Evolutionary conservation across 305 asterid species (phyloP).

Genomic region (Solanum aculeatissimum): DNA sequence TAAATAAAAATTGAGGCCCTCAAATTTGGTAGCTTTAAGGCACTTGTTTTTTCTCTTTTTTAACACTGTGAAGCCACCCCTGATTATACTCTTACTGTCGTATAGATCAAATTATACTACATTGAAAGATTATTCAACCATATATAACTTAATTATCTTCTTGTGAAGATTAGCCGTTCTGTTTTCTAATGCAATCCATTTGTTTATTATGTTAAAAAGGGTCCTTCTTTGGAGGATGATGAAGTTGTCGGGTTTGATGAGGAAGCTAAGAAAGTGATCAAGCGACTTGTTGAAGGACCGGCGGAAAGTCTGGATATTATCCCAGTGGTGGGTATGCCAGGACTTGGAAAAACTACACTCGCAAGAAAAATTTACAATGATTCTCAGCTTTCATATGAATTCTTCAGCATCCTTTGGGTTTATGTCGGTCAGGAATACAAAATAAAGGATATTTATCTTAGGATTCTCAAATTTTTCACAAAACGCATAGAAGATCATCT

Average conservation of each 20-base stretch:
- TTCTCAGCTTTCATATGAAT: constrained; percentile 23
- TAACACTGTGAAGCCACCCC: no score
- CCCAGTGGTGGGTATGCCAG: constrained; percentile 54
- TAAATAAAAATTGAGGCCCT: no score
- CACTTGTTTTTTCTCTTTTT: no score
- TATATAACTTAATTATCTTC: neutral
- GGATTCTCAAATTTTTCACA: constrained; percentile 18
- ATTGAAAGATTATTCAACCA: no score
- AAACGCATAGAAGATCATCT: constrained; percentile 7
- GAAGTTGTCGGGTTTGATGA: constrained; percentile 53
- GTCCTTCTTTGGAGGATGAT: constrained; percentile 43
- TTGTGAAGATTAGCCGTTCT: neutral
- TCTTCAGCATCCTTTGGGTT: constrained; percentile 41
- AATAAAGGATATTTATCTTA: constrained; percentile 34
- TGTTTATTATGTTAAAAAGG: constrained; percentile 6
- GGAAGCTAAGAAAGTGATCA: constrained; percentile 31
- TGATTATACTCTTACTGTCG: no score
- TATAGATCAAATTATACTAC: no score
- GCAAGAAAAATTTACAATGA: constrained; percentile 44
- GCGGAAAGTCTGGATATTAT: constrained; percentile 22
- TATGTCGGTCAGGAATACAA: constrained; percentile 37
- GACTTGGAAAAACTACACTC: constrained; percentile 56
- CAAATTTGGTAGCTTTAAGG: no score
- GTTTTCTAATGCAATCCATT: neutral
- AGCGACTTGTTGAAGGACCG: constrained; percentile 24